Base-by-base conservation (phyloP, 1,284 basidiomycete genomes). In the Cystodermella granulosa region DNA sequence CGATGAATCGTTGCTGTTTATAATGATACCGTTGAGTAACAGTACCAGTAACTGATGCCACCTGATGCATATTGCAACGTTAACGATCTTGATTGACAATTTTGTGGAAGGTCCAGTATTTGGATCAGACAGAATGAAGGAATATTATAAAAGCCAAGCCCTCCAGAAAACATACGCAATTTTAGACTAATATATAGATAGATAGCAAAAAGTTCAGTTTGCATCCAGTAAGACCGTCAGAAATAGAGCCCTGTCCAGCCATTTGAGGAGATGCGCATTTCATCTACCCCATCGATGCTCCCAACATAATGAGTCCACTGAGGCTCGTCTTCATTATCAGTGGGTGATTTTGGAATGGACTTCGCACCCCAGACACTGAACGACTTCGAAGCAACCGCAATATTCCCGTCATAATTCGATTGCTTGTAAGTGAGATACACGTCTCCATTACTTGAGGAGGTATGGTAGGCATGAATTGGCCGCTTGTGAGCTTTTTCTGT, bases 231-330 rank as follows among this genome's bases (percentile, higher is more conserved):
- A 21, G 26, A 37, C 37, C 18, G 8, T 61, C 55, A 76, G 59
- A 81, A 72, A 59, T 77, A 78, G 44, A 79, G 55, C 37, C 76
- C 76, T 11, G 72, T 74, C 77, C 77, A 80, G 4, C 74, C 76
- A 22, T 65, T 65, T 15, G 77, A 73, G 42, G 63, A 63, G 22
- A 78, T 60, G 15, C 49, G 51, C 40, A 81, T 60, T 45, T 54
- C 60, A 56, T 81, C 79, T 20, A 44, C 59, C 28, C 77, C 79
- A 34, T 76, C 57, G 53, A 67, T 54, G 49, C 73, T 62, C 7
- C 77, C 77, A 35, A 63, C 68, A 65, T 67, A 79, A 50, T 76
- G 72, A 24, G 72, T 69, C 63, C 66, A 73, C 17, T 55, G 53
- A n/a, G 52, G 50, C 24, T 53, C 61, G 7, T 55, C 55, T 13